Percentiles rank a stretch among this genome's conserved stretches.
phyloP scores from a whole-genome alignment of 306 rosid genomes.

The Cucumis melo region DNA sequence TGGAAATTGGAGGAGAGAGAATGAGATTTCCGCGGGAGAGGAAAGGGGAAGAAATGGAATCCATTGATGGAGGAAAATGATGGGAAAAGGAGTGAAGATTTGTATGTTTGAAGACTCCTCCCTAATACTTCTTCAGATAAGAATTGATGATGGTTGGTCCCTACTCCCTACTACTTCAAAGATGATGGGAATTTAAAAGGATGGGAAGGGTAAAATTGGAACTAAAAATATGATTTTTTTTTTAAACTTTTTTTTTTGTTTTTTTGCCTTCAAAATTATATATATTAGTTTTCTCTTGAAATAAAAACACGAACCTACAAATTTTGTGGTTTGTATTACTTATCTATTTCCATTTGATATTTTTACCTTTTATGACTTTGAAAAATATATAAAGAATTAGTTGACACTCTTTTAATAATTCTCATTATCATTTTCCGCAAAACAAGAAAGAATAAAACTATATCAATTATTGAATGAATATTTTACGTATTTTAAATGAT shows the following conservation, averaged over 20 bases:
- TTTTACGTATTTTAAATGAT: too few species aligned
- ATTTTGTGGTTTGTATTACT: neutral
- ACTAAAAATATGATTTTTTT: neutral
- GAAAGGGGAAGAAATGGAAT: slow-evolving; percentile 1
- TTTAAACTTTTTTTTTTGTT: neutral
- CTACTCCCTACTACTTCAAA: neutral
- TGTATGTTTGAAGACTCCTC: neutral
- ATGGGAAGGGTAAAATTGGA: neutral
- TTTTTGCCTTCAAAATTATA: neutral
- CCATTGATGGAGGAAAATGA: neutral
- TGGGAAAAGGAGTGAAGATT: neutral
- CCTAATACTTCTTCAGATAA: neutral
- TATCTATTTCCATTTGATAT: neutral
- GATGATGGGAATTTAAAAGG: neutral
- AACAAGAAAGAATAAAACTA: too few species aligned
- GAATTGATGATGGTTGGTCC: neutral
- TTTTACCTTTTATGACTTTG: neutral
- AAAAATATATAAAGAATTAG: too few species aligned
- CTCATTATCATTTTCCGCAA: too few species aligned
- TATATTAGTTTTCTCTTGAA: too few species aligned
- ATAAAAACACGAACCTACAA: too few species aligned
- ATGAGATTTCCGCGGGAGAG: neutral
- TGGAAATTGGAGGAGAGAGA: slow-evolving; percentile 1
- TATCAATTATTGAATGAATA: too few species aligned
- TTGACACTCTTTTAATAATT: too few species aligned